Percentiles rank a stretch among this genome's conserved stretches.
Evolutionary conservation across 1,284 basidiomycete genomes (phyloP).

Genomic region (Neonothopanus nambi): DNA sequence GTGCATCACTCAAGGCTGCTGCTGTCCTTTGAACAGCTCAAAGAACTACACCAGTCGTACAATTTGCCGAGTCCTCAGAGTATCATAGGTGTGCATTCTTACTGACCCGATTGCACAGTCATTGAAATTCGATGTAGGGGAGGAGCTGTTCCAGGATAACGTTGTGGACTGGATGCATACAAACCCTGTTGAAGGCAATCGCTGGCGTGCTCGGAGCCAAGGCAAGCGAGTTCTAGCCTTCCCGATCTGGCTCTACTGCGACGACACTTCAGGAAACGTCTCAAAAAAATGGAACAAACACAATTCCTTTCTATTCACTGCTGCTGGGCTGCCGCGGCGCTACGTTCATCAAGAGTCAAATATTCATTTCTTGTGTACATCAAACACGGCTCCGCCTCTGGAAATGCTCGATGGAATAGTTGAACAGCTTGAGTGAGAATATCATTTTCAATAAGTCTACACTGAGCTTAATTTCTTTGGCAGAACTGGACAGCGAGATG

Average conservation of each 20-base stretch:
- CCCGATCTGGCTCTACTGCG: conserved; percentile 38
- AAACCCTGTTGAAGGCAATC: conserved; percentile 5
- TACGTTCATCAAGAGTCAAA: not conserved
- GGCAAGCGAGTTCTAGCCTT: conserved; percentile 17
- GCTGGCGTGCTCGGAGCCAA: conserved; percentile 12
- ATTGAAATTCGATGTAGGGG: not conserved
- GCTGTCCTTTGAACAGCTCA: not conserved
- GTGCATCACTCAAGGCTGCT: not conserved
- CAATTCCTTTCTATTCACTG: conserved; percentile 29
- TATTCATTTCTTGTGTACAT: conserved; percentile 24
- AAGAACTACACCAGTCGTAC: not conserved
- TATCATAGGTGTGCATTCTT: not conserved
- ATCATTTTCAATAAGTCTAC: not conserved
- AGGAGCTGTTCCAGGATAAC: not conserved
- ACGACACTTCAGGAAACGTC: conserved; percentile 40
- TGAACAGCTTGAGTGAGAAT: conserved; percentile 2
- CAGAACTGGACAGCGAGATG: conserved; percentile 18
- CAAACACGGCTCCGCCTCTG: conserved; percentile 26
- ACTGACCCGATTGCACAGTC: not conserved
- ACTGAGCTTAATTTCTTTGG: not conserved
- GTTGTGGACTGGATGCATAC: not conserved
- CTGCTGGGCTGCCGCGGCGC: conserved; percentile 28
- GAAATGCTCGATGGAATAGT: conserved; percentile 26
- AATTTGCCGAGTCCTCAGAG: not conserved
- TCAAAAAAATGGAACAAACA: conserved; percentile 47